A percentile compares a stretch with the other conserved stretches of the same genome.
These are phyloP conservation scores for Conticribra weissflogii DNA, from an alignment of 108 stramenopile genomes.

Conservation along the genomic window DNA sequence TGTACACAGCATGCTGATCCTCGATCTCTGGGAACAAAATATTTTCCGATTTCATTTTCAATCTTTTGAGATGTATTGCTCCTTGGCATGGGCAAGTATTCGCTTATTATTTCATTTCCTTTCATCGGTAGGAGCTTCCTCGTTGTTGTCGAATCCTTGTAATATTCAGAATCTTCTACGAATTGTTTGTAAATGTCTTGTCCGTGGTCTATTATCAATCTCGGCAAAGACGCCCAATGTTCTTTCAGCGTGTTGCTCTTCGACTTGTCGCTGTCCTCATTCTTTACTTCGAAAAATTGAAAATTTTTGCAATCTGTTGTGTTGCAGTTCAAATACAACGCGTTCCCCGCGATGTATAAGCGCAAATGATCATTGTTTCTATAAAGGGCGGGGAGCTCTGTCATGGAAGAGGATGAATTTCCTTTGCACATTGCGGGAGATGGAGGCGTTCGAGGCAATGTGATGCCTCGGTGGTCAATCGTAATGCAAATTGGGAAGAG, in stretches of 20 bases:
- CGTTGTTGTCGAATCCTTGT: background rate
- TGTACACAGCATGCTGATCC: background rate
- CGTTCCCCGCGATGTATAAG: background rate
- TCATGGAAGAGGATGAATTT: background rate
- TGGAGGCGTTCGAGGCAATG: background rate
- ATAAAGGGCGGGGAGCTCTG: background rate
- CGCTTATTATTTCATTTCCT: background rate
- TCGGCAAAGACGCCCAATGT: background rate
- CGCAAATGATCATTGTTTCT: background rate
- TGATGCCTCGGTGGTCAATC: background rate
- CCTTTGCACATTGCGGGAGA: background rate
- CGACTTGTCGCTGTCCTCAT: background rate
- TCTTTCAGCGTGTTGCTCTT: background rate
- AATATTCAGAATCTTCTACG: background rate
- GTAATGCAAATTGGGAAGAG: background rate
- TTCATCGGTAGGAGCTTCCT: background rate
- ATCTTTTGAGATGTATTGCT: background rate
- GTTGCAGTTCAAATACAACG: background rate
- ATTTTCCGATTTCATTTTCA: background rate
- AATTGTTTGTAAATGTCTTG: slow-evolving; percentile 1
- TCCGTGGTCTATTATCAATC: background rate
- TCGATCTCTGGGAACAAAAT: background rate
- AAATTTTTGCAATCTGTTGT: slow-evolving; percentile 1
- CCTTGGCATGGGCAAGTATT: background rate
- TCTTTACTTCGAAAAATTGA: background rate